Percentiles rank a stretch among this genome's conserved stretches.
phyloP scores from a whole-genome alignment of 331 rosid species.

The Rhamnella rubrinervis region DNA sequence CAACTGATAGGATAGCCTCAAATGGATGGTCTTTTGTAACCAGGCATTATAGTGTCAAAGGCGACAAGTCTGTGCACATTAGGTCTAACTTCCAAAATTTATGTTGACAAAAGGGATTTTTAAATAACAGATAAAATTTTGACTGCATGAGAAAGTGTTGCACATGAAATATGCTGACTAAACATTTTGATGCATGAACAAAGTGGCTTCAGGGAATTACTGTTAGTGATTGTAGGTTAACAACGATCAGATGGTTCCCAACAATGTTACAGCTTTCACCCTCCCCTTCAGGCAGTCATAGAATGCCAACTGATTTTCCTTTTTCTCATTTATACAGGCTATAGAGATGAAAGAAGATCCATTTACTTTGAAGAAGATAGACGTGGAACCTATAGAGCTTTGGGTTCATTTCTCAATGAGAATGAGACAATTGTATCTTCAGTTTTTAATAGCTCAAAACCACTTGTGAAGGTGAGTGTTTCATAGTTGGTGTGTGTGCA shows the following conservation, averaged over 20 bases:
- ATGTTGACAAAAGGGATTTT: neutral
- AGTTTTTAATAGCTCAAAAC: neutral
- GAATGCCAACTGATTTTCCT: conserved; percentile 2
- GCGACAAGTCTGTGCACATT: neutral
- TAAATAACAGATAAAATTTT: too few relatives aligned
- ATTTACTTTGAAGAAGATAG: neutral
- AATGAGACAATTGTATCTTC: conserved; percentile 9
- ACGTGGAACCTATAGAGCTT: conserved; percentile 3
- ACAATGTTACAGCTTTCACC: neutral
- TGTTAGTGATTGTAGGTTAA: neutral
- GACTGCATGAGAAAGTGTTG: too few relatives aligned
- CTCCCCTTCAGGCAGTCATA: neutral
- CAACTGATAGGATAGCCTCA: neutral
- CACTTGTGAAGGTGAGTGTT: conserved; percentile 8
- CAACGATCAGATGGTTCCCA: neutral
- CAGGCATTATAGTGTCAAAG: neutral
- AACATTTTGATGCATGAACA: neutral
- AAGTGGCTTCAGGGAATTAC: neutral
- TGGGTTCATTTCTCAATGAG: neutral
- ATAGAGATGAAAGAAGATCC: neutral
- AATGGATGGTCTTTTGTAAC: conserved; percentile 3
- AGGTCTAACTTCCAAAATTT: neutral
- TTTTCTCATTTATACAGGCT: conserved; percentile 11
- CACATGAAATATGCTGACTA: neutral
- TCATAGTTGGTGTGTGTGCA: neutral